A percentile compares a stretch with the other conserved stretches of the same genome.
These are phyloP conservation scores for Stagonosporopsis rhizophila DNA, from an alignment of 2,329 filamentous ascomycete genomes.

Conservation along the genomic window DNA sequence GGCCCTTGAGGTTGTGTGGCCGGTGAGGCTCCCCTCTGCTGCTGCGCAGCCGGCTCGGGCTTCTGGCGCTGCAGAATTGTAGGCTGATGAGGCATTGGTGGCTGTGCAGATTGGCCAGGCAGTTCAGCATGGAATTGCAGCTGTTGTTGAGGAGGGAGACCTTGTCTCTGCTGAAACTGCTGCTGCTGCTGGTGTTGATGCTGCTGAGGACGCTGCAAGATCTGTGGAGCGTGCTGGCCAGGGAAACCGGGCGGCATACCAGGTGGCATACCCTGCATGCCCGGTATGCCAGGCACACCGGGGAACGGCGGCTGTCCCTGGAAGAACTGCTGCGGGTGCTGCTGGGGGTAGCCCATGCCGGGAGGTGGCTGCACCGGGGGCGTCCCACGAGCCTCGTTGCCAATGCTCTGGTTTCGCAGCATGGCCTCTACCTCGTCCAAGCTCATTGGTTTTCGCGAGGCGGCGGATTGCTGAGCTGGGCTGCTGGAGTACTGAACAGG, in stretches of 20 bases:
- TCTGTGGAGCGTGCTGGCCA: conserved; percentile 57
- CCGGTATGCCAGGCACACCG: conserved; percentile 44
- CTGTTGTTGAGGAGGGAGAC: conserved; percentile 43
- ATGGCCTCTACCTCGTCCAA: conserved; percentile 96
- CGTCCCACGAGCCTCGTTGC: conserved; percentile 23
- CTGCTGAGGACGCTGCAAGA: conserved; percentile 57
- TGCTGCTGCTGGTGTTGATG: conserved; percentile 48
- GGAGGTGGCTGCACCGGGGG: conserved; percentile 38
- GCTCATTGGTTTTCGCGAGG: conserved; percentile 82
- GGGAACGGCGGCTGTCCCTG: conserved; percentile 41
- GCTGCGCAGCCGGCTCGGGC: conserved; percentile 33
- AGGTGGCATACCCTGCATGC: conserved; percentile 13
- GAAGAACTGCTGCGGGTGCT: conserved; percentile 34
- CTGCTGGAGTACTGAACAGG: conserved; percentile 25
- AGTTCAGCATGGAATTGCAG: conserved; percentile 55
- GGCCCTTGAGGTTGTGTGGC: conserved; percentile 52
- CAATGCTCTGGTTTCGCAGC: conserved; percentile 74
- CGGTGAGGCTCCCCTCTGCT: conserved; percentile 35
- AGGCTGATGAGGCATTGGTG: conserved; percentile 40
- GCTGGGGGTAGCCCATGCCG: conserved; percentile 29
- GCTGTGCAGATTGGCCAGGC: conserved; percentile 46
- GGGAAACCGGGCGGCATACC: conserved; percentile 41
- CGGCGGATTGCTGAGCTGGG: conserved; percentile 30
- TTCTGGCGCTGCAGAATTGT: conserved; percentile 48
- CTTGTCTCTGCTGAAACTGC: conserved; percentile 37